Evolutionary conservation across 1,284 basidiomycete genomes (phyloP).

Genomic region (Cutaneotrichosporon spelunceum): DNA sequence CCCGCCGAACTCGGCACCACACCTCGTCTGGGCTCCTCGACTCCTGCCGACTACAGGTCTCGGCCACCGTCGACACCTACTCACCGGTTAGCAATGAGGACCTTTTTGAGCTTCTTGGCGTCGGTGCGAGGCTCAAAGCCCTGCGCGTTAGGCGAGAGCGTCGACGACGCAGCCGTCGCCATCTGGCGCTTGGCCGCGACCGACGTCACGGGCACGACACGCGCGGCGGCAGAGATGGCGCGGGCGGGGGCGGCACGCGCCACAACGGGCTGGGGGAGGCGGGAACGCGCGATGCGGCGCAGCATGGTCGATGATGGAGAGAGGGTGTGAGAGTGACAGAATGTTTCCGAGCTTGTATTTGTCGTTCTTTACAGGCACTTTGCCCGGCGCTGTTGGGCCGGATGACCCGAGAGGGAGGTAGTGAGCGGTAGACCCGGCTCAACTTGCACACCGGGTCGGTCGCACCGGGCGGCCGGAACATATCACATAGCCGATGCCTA

Average conservation of each 20-base stretch:
- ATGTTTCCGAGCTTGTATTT: background rate
- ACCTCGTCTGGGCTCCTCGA: too few species aligned
- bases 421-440: background rate
- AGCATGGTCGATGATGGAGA: constrained; percentile 5
- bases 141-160: constrained; percentile 7
- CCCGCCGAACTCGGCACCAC: too few species aligned
- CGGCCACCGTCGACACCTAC: constrained; percentile 1
- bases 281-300: constrained; percentile 10
- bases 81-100: constrained; percentile 77
- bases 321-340: constrained; percentile 13
- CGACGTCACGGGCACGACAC: background rate
- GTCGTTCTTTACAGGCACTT: background rate
- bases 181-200: constrained; percentile 4
- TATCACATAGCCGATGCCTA: constrained; percentile 1
- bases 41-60: too few species aligned
- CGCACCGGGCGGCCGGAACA: background rate
- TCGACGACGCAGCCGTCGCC: constrained; percentile 13
- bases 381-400: background rate
- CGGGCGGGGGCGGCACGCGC: constrained; percentile 11
- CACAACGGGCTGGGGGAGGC: constrained; percentile 6
- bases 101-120: constrained; percentile 57
- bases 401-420: background rate
- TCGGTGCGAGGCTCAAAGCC: constrained; percentile 16
- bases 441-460: background rate
- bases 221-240: constrained; percentile 1